A percentile compares a stretch with the other conserved stretches of the same genome.
These are phyloP conservation scores for Tetraselmis chui DNA, from an alignment of 139 green algal genomes.

Conservation along the genomic window DNA sequence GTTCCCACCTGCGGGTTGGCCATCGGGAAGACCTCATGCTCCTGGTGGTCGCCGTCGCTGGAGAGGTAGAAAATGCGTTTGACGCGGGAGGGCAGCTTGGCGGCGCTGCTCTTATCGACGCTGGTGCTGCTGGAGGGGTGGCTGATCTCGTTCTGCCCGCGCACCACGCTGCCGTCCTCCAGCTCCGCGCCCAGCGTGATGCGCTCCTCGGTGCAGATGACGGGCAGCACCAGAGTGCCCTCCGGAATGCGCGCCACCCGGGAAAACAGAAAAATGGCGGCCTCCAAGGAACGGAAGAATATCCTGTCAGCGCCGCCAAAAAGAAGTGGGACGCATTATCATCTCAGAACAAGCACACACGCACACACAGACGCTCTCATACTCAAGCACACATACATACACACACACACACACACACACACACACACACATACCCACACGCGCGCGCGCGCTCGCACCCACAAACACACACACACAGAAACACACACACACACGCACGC, in stretches of 20 bases:
- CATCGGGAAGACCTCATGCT: slow-evolving; percentile 80
- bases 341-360: too few species aligned
- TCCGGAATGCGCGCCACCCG: slow-evolving; percentile 66
- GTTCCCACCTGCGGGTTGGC: slow-evolving; percentile 58
- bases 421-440: too few species aligned
- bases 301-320: slow-evolving; percentile 43
- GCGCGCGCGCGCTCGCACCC: too few species aligned
- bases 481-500: too few species aligned
- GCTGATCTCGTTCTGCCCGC: slow-evolving; percentile 93
- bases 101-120: slow-evolving; percentile 52
- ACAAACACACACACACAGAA: too few species aligned
- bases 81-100: slow-evolving; percentile 67
- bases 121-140: slow-evolving; percentile 56
- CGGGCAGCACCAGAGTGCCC: slow-evolving; percentile 73
- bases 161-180: slow-evolving; percentile 76
- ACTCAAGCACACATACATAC: too few species aligned
- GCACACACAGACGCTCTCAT: too few species aligned
- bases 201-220: slow-evolving; percentile 87
- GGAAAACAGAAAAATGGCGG: slow-evolving; percentile 94
- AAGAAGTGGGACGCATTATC: too few species aligned
- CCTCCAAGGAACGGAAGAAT: slow-evolving; percentile 95
- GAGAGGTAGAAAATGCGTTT: slow-evolving; percentile 92
- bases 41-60: slow-evolving; percentile 52
- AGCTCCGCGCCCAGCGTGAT: slow-evolving; percentile 93
- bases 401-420: too few species aligned